Base-by-base conservation (phyloP, 495 filamentous ascomycete genomes). In the Podospora tetraspora region DNA sequence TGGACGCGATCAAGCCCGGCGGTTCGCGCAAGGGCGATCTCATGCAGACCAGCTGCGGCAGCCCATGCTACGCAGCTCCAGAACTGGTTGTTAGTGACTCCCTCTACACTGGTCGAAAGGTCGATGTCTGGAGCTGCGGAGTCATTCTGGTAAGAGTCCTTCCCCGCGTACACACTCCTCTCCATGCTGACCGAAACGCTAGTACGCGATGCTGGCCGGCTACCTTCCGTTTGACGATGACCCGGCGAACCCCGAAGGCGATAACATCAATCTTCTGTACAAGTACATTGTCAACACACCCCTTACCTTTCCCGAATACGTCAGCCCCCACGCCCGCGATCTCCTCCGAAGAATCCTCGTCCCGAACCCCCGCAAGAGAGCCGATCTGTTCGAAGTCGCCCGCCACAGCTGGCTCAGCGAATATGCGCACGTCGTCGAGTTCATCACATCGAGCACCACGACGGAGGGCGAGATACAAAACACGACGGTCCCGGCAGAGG, bases 181-280 rank as follows among this genome's bases (percentile, higher is more conserved):
- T 43, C 57, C 43, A 30, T 58, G 57, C 71, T 74, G 59, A 69
- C 68, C 23, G n/a, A 21, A 19, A 2, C n/a, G 12, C 23, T 21
- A 99, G 95, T 99, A 98, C 79, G 95, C 95, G 56, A 99, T 99
- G 95, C 84, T 99, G 65, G 95, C 95, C 12, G 95, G 95, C 32
- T 99, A 98, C 78, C 84, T 99, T n/a, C 95, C 95, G 4, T 99
- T 99, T 75, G 95, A 99, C 74, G 95, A 99, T 74, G 95, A 99
- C 73, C 95, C 95, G 69, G 96, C 94, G 56, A 99, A 99, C 74
- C 95, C 95, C 5, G 95, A 99, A 80, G 95, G 95, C 59, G 95
- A 99, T 72, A 99, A 99, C 75, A 99, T 99, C 83, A 99, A 98
- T 78, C 84, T 98, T 6, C 84, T 99, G 63, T 99, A 99, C 84